Evolutionary conservation across 805 yeast species (phyloP).

Genomic region (Wilhelminamyces savonicus): DNA sequence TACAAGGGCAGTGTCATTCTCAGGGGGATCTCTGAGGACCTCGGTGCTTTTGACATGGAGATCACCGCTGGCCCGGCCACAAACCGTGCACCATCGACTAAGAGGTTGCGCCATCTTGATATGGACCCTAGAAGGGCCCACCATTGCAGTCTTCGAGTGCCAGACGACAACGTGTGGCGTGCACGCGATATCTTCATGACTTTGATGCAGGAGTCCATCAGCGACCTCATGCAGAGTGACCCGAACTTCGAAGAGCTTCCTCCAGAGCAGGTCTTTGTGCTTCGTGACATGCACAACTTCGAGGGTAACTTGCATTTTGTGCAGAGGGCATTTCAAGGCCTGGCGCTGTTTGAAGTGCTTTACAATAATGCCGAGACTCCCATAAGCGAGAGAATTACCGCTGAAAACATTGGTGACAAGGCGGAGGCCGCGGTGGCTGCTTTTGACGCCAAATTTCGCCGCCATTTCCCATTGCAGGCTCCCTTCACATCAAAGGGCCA

Average conservation of each 20-base stretch:
- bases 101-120: slow-evolving; percentile 24
- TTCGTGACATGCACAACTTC: slow-evolving; percentile 54
- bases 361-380: slow-evolving; percentile 45
- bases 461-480: slow-evolving; percentile 42
- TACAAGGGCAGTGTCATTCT: slow-evolving; percentile 34
- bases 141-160: slow-evolving; percentile 63
- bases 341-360: slow-evolving; percentile 66
- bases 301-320: slow-evolving; percentile 75
- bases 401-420: slow-evolving; percentile 27
- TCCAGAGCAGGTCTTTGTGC: slow-evolving; percentile 43
- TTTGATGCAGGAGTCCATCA: slow-evolving; percentile 63
- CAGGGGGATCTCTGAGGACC: slow-evolving; percentile 47
- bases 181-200: slow-evolving; percentile 72
- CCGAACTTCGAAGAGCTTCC: slow-evolving; percentile 26
- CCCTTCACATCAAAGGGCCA: slow-evolving; percentile 51
- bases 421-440: slow-evolving; percentile 24
- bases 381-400: slow-evolving; percentile 28
- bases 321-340: slow-evolving; percentile 71
- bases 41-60: slow-evolving; percentile 58
- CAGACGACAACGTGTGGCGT: slow-evolving; percentile 68
- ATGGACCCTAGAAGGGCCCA: slow-evolving; percentile 57
- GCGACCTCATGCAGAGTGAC: slow-evolving; percentile 29
- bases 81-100: slow-evolving; percentile 36
- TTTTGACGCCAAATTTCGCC: slow-evolving; percentile 49
- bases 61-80: slow-evolving; percentile 51